Base-by-base conservation (phyloP, 2,329 filamentous ascomycete species). In the Ampelomyces quisqualis region DNA sequence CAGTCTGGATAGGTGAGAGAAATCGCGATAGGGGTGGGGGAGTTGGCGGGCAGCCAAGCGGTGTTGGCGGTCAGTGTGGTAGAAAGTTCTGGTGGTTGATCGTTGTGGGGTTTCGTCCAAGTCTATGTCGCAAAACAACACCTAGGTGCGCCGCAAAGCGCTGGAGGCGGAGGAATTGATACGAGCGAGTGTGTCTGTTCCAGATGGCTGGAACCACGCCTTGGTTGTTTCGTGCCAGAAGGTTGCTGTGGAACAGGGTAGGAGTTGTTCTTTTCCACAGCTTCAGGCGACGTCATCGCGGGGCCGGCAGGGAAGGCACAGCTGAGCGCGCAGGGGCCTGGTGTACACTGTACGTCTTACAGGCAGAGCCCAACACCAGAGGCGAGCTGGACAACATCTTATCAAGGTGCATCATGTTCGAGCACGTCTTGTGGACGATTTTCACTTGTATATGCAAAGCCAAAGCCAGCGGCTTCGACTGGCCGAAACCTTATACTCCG, bases 231-330 rank as follows among this genome's bases (percentile, higher is more conserved):
- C 7, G 35, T 38, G 26, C 13, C 8, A 17, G 27, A 19, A n/a
- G 35, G 19, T 31, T 13, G 14, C 27, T n/a, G 31, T 21, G 22
- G 11, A 23, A 28, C 30, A 28, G n/a, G 30, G 22, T 6, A 17
- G 21, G 34, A 28, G 9, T 38, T 38, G 23, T 40, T 18, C 18
- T 40, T 29, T 34, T 34, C 28, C 13, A n/a, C 38, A 40, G 23
- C 38, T 40, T 34, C 24, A 40, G 38, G 38, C 38, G 38, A 40
- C 38, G 38, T 40, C 38, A 40, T 40, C 38, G 38, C 38, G 38
- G 38, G 38, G 32, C 23, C 15, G 18, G 14, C n/a, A 22, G 13
- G 13, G 31, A 7, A 30, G 23, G 26, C 30, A 40, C 29, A 40
- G 32, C 24, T 24, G 11, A 29, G 24, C 38, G 20, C 13, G 31